phyloP scores from a whole-genome alignment of 331 rosid species.

The Rosa hybrid region DNA sequence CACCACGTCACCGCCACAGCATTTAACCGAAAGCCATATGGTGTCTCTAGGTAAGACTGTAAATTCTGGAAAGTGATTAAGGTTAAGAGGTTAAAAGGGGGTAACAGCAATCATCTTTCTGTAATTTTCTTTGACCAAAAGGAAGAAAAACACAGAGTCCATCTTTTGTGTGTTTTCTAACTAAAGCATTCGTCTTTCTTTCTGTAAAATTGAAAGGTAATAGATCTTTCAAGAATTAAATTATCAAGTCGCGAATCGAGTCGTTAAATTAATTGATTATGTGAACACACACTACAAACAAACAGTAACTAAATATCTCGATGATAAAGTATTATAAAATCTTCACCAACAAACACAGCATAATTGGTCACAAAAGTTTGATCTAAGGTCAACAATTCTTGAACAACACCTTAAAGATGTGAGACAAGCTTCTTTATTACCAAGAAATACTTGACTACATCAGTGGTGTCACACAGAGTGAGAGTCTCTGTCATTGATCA shows the following conservation, averaged over 20 bases:
- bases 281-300: too few relatives aligned
- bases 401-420: not conserved
- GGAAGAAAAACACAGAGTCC: not conserved
- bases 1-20: constrained; percentile 28
- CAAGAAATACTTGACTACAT: not conserved
- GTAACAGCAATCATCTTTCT: not conserved
- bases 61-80: not conserved
- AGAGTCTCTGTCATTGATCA: not conserved
- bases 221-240: too few relatives aligned
- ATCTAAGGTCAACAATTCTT: not conserved
- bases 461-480: not conserved
- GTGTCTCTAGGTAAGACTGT: not conserved
- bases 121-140: not conserved
- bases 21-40: constrained; percentile 17
- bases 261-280: too few relatives aligned
- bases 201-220: too few relatives aligned
- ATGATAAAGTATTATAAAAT: not conserved
- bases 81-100: not conserved
- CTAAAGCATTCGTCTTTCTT: not conserved
- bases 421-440: not conserved
- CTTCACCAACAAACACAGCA: not conserved
- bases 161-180: not conserved
- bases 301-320: too few relatives aligned
- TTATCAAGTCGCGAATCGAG: too few relatives aligned
- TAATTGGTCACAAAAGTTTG: not conserved